These are phyloP conservation scores for Xylariaceae sp. DNA, from an alignment of 2,329 filamentous ascomycete genomes.

Conservation along the genomic window DNA sequence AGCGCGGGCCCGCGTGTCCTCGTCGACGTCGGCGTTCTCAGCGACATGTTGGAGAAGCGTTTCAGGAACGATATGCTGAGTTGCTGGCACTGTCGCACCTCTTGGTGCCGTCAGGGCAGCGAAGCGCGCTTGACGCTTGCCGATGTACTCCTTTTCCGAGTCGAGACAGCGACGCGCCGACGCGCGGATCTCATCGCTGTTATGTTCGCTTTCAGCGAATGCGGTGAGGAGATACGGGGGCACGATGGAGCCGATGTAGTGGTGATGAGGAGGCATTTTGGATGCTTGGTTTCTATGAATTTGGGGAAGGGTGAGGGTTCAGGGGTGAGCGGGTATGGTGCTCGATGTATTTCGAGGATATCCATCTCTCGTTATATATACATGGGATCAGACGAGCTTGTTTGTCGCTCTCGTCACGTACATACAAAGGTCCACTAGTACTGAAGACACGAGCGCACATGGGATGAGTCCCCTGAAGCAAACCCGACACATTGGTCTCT, in stretches of 20 bases:
- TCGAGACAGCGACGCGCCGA: conserved; percentile 35
- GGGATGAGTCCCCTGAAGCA: neutral
- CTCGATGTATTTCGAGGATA: neutral
- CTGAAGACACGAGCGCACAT: neutral
- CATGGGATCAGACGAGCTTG: neutral
- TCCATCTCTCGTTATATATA: neutral
- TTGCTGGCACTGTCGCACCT: conserved; percentile 18
- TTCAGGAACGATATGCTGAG: conserved; percentile 37
- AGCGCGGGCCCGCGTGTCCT: conserved; percentile 35
- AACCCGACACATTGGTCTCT: neutral
- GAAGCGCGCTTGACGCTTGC: conserved; percentile 34
- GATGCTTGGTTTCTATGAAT: conserved; percentile 3
- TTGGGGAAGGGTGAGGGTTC: neutral
- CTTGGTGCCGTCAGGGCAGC: conserved; percentile 33
- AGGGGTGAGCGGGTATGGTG: neutral
- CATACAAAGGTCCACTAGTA: too few relatives aligned
- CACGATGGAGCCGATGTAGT: conserved; percentile 37
- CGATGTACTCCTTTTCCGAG: conserved; percentile 31
- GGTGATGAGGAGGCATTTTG: conserved; percentile 24
- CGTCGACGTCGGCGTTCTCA: conserved; percentile 36
- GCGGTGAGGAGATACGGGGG: conserved; percentile 43
- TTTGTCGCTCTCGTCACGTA: neutral
- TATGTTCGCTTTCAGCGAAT: conserved; percentile 39
- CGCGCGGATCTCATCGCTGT: conserved; percentile 34
- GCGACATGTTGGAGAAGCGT: conserved; percentile 37